Evolutionary conservation across 2,329 filamentous ascomycete species (phyloP), one percentile per base, ranked within the genome.

Genomic region (Erysiphe pulchra): DNA sequence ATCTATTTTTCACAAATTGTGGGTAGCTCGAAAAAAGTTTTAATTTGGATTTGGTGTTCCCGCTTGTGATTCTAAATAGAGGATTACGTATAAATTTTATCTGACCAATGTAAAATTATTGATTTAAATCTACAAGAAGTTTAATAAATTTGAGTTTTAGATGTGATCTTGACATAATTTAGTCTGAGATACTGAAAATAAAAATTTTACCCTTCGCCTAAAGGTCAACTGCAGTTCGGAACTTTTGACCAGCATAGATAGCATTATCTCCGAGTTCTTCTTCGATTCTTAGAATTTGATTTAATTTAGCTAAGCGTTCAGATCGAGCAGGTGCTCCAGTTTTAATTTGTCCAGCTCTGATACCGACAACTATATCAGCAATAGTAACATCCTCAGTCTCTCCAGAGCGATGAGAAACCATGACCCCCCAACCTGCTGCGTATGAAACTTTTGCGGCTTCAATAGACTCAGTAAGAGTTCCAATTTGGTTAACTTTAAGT

Each of bases 301-400:
- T 98, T 63, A 98, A 82, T 77, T 98, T 98, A 65, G 90, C 90
- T 56, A 95, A 75, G 72, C 90, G 86, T 76, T 98, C 90, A 57
- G 87, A 94, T 61, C 90, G 80, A 62, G 80, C 81, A 57, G 90
- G 90, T 52, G 87, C 87, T 75, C 86, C 86, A 54, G 86, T 92
- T 83, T 94, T 94, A 77, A 98, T 95, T 75, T 98, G 84, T 56
- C 90, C 90, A 59, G 86, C 70, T 59, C 90, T 83, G 61, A 98
- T 82, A 70, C 90, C 90, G 57, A 98, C 90, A 53, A 86, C 85
- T 56, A 98, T 90, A 63, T 98, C 90, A 56, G 90, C 80, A 63
- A 98, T 98, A 66, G 90, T 98, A 58, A 98, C 90, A 70, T 98
- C 90, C 70, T 95, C 90, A 50, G 90, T 98, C 80, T 98, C 90